phyloP scores from a whole-genome alignment of 2,329 filamentous ascomycete species.

The Exserohilum turcica region DNA sequence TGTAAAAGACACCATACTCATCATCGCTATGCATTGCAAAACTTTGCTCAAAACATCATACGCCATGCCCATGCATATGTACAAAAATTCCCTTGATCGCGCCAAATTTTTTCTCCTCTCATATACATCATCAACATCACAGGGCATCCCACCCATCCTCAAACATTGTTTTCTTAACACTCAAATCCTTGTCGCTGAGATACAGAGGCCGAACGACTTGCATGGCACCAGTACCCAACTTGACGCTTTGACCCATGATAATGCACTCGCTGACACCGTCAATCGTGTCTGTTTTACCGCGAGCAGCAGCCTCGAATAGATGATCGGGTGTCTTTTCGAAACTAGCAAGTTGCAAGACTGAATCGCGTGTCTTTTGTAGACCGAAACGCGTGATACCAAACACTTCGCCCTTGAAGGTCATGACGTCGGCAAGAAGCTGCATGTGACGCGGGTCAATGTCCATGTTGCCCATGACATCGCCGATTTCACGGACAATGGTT shows the following conservation, averaged over 20 bases:
- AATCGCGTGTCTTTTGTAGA: conserved; percentile 93
- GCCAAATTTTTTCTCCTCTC: too few species aligned
- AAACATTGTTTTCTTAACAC: conserved; percentile 40
- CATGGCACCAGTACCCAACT: conserved; percentile 88
- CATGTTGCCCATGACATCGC: conserved; percentile 89
- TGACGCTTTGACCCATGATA: conserved; percentile 96
- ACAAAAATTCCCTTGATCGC: too few species aligned
- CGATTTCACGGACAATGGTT: conserved; percentile 89
- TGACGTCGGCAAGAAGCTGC: conserved; percentile 94
- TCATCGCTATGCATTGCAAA: too few species aligned
- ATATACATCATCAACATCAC: too few species aligned
- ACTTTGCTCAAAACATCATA: too few species aligned
- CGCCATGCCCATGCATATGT: too few species aligned
- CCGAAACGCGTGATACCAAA: conserved; percentile 96
- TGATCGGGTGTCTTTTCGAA: conserved; percentile 99
- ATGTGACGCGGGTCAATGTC: conserved; percentile 96
- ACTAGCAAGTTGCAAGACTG: conserved; percentile 87
- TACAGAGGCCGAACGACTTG: conserved; percentile 77
- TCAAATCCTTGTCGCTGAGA: conserved; percentile 29
- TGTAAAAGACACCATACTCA: too few species aligned
- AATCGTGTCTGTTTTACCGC: conserved; percentile 89
- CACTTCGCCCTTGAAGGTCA: conserved; percentile 98
- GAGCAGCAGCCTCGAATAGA: conserved; percentile 89
- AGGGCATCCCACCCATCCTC: conserved; percentile 46
- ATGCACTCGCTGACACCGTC: conserved; percentile 96